phyloP scores from a whole-genome alignment of 345 rosid genomes.

The Eucalyptus marginata region DNA sequence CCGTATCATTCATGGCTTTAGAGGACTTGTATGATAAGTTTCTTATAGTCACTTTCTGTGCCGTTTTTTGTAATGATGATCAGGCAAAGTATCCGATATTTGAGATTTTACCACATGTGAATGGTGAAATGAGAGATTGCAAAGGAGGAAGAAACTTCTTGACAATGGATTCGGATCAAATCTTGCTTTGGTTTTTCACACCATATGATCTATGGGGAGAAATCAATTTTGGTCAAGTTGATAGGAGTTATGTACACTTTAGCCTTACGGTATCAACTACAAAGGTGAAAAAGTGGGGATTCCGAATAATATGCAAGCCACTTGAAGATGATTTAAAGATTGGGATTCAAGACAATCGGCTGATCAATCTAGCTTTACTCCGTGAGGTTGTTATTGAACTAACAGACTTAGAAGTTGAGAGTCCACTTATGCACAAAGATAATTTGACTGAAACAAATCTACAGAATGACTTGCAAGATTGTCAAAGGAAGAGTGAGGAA shows the following conservation, averaged over 20 bases:
- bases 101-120: too few species aligned
- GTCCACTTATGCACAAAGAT: neutral
- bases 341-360: neutral
- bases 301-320: neutral
- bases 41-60: too few species aligned
- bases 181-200: accelerated
- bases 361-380: neutral
- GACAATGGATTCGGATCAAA: neutral
- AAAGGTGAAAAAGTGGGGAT: neutral
- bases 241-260: neutral
- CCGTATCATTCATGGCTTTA: too few species aligned
- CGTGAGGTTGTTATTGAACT: neutral
- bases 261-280: accelerated
- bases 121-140: too few species aligned
- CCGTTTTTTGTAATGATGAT: too few species aligned
- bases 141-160: too few species aligned
- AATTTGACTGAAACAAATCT: neutral
- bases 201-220: neutral
- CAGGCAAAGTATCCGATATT: too few species aligned
- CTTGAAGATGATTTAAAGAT: neutral
- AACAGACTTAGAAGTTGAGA: neutral
- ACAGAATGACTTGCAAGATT: neutral
- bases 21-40: too few species aligned
- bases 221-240: neutral
- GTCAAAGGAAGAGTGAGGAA: neutral